phyloP scores from a whole-genome alignment of 2,329 filamentous ascomycete genomes.

The Ascochyta koolunga region DNA sequence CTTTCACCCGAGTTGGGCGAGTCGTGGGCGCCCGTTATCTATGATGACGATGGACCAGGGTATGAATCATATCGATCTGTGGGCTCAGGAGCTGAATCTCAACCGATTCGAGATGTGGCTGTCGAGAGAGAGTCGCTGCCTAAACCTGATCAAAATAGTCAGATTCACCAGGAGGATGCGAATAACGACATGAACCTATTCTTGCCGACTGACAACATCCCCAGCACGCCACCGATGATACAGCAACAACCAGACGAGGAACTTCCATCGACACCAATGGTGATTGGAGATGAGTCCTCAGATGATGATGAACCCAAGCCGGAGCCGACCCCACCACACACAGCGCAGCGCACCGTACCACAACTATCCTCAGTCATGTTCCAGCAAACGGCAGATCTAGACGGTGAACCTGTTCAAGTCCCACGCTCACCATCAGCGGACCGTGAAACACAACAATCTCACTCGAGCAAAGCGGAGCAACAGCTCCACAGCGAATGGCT shows the following conservation, averaged over 20 bases:
- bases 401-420: slow-evolving; percentile 30
- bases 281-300: slow-evolving; percentile 30
- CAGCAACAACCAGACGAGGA: slow-evolving; percentile 21
- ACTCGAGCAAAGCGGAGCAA: slow-evolving; percentile 42
- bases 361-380: slow-evolving; percentile 5
- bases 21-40: slow-evolving; percentile 12
- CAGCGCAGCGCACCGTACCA: neutral
- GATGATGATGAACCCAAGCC: slow-evolving; percentile 21
- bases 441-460: slow-evolving; percentile 33
- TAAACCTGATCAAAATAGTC: neutral
- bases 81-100: slow-evolving; percentile 7
- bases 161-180: slow-evolving; percentile 1
- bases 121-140: neutral
- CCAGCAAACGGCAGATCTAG: slow-evolving; percentile 24
- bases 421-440: slow-evolving; percentile 29
- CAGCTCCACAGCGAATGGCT: slow-evolving; percentile 41
- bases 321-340: slow-evolving; percentile 10
- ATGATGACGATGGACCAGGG: slow-evolving; percentile 8
- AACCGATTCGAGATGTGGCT: slow-evolving; percentile 3
- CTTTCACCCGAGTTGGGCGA: slow-evolving; percentile 31
- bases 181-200: slow-evolving; percentile 2
- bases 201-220: slow-evolving; percentile 5
- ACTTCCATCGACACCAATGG: slow-evolving; percentile 33
- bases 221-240: slow-evolving; percentile 21
- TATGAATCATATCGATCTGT: slow-evolving; percentile 8